Evolutionary conservation across 129 eudicot species (phyloP), one percentile per base, ranked within the genome.

Genomic region (Pulicaria dysenterica): DNA sequence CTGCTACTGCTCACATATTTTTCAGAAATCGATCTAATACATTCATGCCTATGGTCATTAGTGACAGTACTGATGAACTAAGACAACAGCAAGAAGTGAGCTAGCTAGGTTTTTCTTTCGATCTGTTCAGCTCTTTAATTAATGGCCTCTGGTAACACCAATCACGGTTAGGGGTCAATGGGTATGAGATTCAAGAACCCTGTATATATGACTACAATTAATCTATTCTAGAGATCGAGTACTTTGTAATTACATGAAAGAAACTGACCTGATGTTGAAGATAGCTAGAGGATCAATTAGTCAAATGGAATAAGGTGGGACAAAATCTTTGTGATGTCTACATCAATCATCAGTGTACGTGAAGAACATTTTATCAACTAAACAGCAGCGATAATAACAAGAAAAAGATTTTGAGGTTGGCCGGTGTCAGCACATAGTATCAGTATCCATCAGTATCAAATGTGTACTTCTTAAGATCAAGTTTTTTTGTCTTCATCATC

Each of bases 321-420:
- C 58, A 36, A 48, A 6, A 67, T 36, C 59, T 48, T 48, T 31
- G 45, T 48, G 40, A 55, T 70, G 58, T 66, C 72, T 40, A 70
- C 54, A 66, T 66, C 65, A 55, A 70, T 54, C 53, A 41, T 13
- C 43, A 55, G 50, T 31, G 2, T 6, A 16, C 51, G 5, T 43
- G 48, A 53, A 55, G 31, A 70, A 19, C 54, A 40, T 70, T 19
- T 40, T 55, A 40, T 10, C 58, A 36, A 34, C 58, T 49, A 39
- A 51, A 69, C 40, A 19, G 3, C 9, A 19, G 3, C 9, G 71
- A 47, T 65, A 3, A 65, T 38, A 15, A 69, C 63, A 39, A 53
- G 51, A 54, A 67, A 66, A 67, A 67, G 72, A 67, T 67, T 67
- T 65, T 65, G 41, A 65, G 8, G 19, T 65, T 40, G 42, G n/a